Percentiles rank a stretch among this genome's conserved stretches.
Evolutionary conservation across 768 basidiomycete species (phyloP).

Genomic region (Suillus subaureus): DNA sequence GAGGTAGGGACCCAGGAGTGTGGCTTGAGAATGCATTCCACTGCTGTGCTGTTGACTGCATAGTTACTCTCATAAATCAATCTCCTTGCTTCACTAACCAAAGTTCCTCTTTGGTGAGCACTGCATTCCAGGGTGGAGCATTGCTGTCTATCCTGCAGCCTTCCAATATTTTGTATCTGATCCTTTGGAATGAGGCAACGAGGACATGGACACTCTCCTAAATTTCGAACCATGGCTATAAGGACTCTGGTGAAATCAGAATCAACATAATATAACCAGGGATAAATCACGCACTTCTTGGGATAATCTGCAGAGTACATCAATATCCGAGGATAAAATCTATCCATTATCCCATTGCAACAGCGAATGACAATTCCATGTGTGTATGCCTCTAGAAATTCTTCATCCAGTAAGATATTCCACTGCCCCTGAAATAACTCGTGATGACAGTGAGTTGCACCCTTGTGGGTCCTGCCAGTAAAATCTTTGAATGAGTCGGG

Average conservation of each 20-base stretch:
- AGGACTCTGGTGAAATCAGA: not conserved
- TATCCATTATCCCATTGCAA: constrained; percentile 10
- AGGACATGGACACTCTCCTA: constrained; percentile 20
- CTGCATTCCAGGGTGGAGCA: not conserved
- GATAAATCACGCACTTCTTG: constrained; percentile 19
- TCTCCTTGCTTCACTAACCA: too few relatives aligned
- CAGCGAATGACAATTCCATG: constrained; percentile 20
- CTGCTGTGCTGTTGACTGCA: too few relatives aligned
- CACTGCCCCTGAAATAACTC: constrained; percentile 16
- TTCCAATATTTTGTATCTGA: constrained; percentile 14
- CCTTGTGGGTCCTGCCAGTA: not conserved
- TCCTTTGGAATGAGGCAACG: constrained; percentile 16
- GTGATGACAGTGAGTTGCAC: constrained; percentile 16
- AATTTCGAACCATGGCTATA: not conserved
- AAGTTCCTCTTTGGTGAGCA: too few relatives aligned
- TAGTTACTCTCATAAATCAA: too few relatives aligned
- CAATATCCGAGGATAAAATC: constrained; percentile 21
- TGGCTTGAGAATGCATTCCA: too few relatives aligned
- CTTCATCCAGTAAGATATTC: constrained; percentile 14
- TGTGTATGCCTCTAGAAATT: constrained; percentile 17
- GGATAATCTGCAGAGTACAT: constrained; percentile 23
- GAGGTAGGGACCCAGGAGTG: too few relatives aligned
- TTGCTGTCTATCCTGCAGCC: constrained; percentile 1
- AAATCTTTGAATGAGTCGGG: constrained; percentile 8
- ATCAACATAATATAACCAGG: not conserved